Evolutionary conservation across 495 filamentous ascomycete species (phyloP).

Genomic region (Aspergillus carlsbadensis): DNA sequence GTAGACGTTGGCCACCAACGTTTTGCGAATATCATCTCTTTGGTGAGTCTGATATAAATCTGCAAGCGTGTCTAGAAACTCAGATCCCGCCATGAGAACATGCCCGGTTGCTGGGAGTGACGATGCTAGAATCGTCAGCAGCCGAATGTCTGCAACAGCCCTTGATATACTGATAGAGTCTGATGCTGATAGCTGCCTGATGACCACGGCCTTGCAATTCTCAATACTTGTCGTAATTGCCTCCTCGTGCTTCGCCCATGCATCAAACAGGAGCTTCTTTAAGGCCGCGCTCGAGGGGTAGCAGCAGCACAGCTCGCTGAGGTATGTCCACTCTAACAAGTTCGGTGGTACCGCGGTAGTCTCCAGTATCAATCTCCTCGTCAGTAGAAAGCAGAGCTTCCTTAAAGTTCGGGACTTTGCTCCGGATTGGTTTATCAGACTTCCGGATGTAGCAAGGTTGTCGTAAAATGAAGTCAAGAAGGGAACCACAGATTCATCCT

Average conservation of each 20-base stretch:
- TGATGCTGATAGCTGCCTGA: conserved; percentile 48
- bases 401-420: conserved; percentile 55
- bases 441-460: conserved; percentile 43
- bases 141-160: conserved; percentile 34
- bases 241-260: conserved; percentile 35
- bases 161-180: conserved; percentile 29
- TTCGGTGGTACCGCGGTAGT: conserved; percentile 21
- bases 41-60: conserved; percentile 59
- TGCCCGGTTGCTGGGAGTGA: conserved; percentile 37
- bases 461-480: conserved; percentile 65
- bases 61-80: conserved; percentile 75
- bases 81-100: conserved; percentile 76
- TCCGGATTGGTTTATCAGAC: conserved; percentile 37
- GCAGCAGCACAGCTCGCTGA: conserved; percentile 38
- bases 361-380: conserved; percentile 37
- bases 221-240: conserved; percentile 42
- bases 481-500: conserved; percentile 53
- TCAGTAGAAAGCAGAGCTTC: conserved; percentile 63
- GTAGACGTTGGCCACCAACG: conserved; percentile 68
- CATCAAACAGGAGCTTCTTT: conserved; percentile 44
- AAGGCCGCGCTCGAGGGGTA: conserved; percentile 40
- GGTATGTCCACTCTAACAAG: conserved; percentile 38
- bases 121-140: conserved; percentile 41
- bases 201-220: conserved; percentile 46
- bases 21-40: conserved; percentile 56